Conservation (phyloP, 2,329 filamentous ascomycete species). For the Cordyceps farinosa region DNA sequence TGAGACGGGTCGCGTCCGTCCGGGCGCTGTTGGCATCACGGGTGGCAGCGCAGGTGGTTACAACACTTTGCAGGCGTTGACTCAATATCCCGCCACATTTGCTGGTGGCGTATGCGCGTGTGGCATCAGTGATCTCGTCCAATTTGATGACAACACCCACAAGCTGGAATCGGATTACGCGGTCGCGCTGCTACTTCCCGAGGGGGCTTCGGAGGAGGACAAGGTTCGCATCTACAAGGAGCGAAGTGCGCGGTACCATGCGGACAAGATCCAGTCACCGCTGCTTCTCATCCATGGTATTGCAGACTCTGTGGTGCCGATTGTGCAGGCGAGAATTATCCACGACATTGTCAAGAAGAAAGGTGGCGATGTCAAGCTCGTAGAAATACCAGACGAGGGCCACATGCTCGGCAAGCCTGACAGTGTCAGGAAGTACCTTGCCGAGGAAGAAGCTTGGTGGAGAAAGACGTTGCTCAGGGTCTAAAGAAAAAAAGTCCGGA, state of each 20-base stretch:
- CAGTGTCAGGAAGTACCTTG: slow-evolving; percentile 38
- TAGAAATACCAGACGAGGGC: slow-evolving; percentile 48
- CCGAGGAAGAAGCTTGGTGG: slow-evolving; percentile 48
- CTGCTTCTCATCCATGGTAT: slow-evolving; percentile 55
- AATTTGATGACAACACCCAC: slow-evolving; percentile 46
- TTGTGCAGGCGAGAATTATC: slow-evolving; percentile 54
- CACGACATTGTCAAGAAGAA: slow-evolving; percentile 39
- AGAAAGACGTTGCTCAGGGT: slow-evolving; percentile 34
- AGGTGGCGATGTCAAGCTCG: slow-evolving; percentile 43
- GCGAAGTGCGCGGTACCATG: slow-evolving; percentile 47
- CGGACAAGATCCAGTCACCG: slow-evolving; percentile 45
- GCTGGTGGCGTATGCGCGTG: slow-evolving; percentile 48
- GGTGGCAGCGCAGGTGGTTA: slow-evolving; percentile 54
- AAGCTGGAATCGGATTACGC: slow-evolving; percentile 55
- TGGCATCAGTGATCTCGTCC: slow-evolving; percentile 49
- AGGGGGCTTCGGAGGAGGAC: slow-evolving; percentile 35
- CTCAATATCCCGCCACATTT: slow-evolving; percentile 44
- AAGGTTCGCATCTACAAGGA: slow-evolving; percentile 40
- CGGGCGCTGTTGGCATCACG: slow-evolving; percentile 42
- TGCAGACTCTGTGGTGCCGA: slow-evolving; percentile 54
- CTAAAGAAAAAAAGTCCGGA: background rate
- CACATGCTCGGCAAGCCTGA: slow-evolving; percentile 45
- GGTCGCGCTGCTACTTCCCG: slow-evolving; percentile 39
- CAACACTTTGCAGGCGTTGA: slow-evolving; percentile 47
- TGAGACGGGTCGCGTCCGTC: slow-evolving; percentile 33